A percentile compares a stretch with the other conserved stretches of the same genome.
Evolutionary conservation across 176 grass and related monocot genomes (phyloP).

Genomic region (Thalia dealbata): DNA sequence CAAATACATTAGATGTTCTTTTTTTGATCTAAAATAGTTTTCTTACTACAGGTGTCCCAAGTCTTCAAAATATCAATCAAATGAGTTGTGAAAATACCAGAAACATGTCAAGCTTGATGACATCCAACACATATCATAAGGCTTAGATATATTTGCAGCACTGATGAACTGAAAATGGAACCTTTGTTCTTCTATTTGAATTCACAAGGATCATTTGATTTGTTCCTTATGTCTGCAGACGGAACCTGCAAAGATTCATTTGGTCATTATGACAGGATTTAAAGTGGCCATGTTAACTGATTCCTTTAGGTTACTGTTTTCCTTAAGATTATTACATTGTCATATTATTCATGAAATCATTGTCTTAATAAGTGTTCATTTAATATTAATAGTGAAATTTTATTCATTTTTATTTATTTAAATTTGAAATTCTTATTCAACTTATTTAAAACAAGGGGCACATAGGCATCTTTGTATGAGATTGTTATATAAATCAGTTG

Average conservation of each 20-base stretch:
- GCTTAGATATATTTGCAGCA: conserved; percentile 49
- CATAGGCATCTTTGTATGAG: too few species aligned
- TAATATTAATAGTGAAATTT: not conserved
- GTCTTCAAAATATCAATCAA: conserved; percentile 27
- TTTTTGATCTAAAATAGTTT: not conserved
- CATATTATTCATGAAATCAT: not conserved
- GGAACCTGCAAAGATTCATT: conserved; percentile 96
- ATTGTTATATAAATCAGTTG: too few species aligned
- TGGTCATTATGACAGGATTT: conserved; percentile 38
- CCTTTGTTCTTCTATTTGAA: conserved; percentile 53
- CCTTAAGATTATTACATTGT: not conserved
- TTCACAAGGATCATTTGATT: conserved; percentile 49
- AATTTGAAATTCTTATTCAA: too few species aligned
- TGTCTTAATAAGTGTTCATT: not conserved
- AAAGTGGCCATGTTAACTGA: conserved; percentile 27
- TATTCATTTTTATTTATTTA: too few species aligned
- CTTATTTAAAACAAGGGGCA: too few species aligned
- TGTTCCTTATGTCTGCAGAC: conserved; percentile 70
- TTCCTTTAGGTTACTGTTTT: conserved; percentile 20
- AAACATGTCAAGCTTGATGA: conserved; percentile 62
- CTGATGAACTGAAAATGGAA: conserved; percentile 42
- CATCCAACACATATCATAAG: conserved; percentile 44
- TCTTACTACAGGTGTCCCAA: not conserved
- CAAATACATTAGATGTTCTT: not conserved
- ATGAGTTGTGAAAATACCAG: conserved; percentile 65